Evolutionary conservation across 1,284 basidiomycete genomes (phyloP).

Genomic region (Austroboletus novae-zelandiae): DNA sequence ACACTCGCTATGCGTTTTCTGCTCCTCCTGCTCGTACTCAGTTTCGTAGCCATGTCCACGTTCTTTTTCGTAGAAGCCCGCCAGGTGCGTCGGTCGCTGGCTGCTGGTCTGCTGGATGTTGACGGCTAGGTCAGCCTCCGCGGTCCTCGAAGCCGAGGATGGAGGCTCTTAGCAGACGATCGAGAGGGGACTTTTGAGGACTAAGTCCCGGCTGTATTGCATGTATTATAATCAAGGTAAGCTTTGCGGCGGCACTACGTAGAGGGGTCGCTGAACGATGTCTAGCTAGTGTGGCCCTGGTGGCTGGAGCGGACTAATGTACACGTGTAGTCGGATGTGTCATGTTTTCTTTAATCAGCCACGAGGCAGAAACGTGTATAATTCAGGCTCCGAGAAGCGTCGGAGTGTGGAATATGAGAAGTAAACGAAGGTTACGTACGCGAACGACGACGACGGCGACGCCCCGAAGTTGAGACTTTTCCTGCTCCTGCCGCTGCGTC

Average conservation of each 20-base stretch:
- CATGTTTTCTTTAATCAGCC: slow-evolving; percentile 3
- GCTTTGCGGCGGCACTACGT: not conserved
- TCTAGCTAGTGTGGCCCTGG: slow-evolving; percentile 8
- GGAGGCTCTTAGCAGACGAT: slow-evolving; percentile 6
- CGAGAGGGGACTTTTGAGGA: slow-evolving; percentile 27
- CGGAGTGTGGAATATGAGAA: slow-evolving; percentile 19
- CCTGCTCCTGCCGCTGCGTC: slow-evolving; percentile 19
- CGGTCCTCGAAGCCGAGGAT: slow-evolving; percentile 16
- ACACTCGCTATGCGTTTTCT: slow-evolving; percentile 26
- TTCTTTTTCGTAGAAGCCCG: slow-evolving; percentile 32
- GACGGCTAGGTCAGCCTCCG: slow-evolving; percentile 18
- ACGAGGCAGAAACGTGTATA: slow-evolving; percentile 28
- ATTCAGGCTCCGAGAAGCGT: slow-evolving; percentile 1
- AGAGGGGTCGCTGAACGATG: not conserved
- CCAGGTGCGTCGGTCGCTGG: slow-evolving; percentile 19
- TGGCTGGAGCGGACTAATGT: slow-evolving; percentile 1
- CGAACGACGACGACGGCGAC: slow-evolving; percentile 28
- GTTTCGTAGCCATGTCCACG: slow-evolving; percentile 28
- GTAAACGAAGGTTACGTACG: slow-evolving; percentile 29
- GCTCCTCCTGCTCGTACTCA: slow-evolving; percentile 30
- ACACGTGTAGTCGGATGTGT: slow-evolving; percentile 19
- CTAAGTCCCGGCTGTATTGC: slow-evolving; percentile 25
- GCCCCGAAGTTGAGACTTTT: slow-evolving; percentile 19
- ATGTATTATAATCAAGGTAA: slow-evolving; percentile 23
- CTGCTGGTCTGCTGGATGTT: not conserved